Base-by-base conservation (phyloP, 441 rosid species). In the Breynia disticha region DNA sequence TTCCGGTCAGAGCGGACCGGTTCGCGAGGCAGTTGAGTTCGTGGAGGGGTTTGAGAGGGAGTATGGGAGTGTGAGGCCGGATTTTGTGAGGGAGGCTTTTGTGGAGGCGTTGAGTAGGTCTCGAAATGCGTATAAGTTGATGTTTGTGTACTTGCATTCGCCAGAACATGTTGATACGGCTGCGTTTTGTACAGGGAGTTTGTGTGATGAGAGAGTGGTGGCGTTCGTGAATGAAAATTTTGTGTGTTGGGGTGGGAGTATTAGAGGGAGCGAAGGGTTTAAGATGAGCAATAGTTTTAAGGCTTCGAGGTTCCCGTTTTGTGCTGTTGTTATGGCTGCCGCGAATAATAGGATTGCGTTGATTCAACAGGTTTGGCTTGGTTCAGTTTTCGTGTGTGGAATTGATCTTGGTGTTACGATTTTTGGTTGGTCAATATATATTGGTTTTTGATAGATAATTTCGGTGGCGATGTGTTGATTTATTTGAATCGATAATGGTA, bases 281-380 rank as follows among this genome's bases (percentile, higher is more conserved):
- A 93, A 93, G 77, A 93, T 93, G 97, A 89, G 99, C 56, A 84
- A 83, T 61, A 88, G 97, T 76, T 82, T 89, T 81, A 93, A 93
- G 71, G 99, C 97, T 0, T 89, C 96, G 0, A 69, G 90, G 65
- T 93, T 74, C 54, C 99, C 99, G 1, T 93, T 89, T 64, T 86
- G 96, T 50, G 97, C 99, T 17, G 83, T 89, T 18, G 96, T 89
- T 59, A 93, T 93, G 99, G 85, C 96, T 6, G 93, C 99, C 50
- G 68, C 89, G 22, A 86, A 93, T 28, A 93, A 93, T 79, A 77
- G 96, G 75, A 89, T 89, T 10, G 97, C 95, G 3, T 68, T 93
- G 70, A 91, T 93, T 71, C 95, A 84, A 57, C 97, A 86, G 96
- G 99, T 89, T 52, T 46, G 1, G 4, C 3, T 16, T 52, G 19